These are phyloP conservation scores for Pseudozyma hubeiensis DNA, from an alignment of 1,284 basidiomycete species.

Conservation along the genomic window DNA sequence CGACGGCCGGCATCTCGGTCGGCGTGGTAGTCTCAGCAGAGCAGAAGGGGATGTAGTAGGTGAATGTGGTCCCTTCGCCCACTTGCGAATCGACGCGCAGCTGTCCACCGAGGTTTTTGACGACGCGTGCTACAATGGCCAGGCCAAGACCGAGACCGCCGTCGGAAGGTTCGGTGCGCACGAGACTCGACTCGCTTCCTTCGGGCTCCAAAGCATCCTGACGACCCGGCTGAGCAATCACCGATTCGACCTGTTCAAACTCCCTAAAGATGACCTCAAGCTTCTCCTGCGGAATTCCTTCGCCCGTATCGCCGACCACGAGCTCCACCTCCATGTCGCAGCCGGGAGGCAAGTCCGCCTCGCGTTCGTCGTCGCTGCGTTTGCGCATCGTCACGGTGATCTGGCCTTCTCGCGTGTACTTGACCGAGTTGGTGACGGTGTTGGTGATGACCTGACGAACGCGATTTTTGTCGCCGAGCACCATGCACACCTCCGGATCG, in stretches of 20 bases:
- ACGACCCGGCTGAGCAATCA: conserved; percentile 53
- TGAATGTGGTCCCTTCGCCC: conserved; percentile 79
- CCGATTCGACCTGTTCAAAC: conserved; percentile 83
- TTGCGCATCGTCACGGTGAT: conserved; percentile 77
- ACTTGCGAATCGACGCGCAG: conserved; percentile 81
- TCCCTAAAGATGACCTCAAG: conserved; percentile 86
- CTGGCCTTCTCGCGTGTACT: conserved; percentile 77
- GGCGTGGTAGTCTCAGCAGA: conserved; percentile 50
- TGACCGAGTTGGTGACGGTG: conserved; percentile 82
- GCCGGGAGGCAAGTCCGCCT: conserved; percentile 32
- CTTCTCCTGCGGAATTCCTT: conserved; percentile 79
- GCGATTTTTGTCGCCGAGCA: conserved; percentile 75
- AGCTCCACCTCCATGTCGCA: conserved; percentile 77
- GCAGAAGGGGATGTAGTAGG: conserved; percentile 76
- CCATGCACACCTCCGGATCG: conserved; percentile 72
- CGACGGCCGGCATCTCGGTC: conserved; percentile 27
- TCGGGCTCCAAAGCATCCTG: conserved; percentile 17
- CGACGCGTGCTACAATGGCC: conserved; percentile 84
- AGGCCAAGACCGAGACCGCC: conserved; percentile 75
- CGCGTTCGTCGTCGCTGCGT: conserved; percentile 44
- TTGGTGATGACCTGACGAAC: conserved; percentile 85
- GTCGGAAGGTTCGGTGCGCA: conserved; percentile 41
- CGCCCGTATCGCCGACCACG: conserved; percentile 80
- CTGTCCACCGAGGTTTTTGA: conserved; percentile 82
- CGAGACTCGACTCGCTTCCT: conserved; percentile 21